These are phyloP conservation scores for Solioccasus polychromus DNA, from an alignment of 768 basidiomycete species.

Conservation along the genomic window DNA sequence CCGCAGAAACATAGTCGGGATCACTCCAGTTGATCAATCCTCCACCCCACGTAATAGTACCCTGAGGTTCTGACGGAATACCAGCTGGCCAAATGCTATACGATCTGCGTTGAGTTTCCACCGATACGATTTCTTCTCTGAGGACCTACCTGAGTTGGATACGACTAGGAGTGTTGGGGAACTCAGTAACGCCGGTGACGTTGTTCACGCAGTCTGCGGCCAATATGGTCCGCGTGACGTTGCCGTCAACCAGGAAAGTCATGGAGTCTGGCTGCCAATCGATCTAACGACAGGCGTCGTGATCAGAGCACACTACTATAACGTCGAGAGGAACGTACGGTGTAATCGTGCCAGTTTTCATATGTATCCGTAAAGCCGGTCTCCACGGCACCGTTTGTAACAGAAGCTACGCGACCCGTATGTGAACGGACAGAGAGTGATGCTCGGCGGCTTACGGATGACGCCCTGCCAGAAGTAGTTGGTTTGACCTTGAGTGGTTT, in stretches of 20 bases:
- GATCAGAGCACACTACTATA: neutral
- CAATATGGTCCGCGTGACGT: constrained; percentile 64
- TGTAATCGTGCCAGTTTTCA: constrained; percentile 71
- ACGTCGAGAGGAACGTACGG: constrained; percentile 41
- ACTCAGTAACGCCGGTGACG: constrained; percentile 53
- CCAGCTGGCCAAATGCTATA: constrained; percentile 79
- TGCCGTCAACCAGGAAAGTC: constrained; percentile 68
- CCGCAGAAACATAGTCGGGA: constrained; percentile 70
- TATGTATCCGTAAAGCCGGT: constrained; percentile 60
- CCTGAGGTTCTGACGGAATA: constrained; percentile 53
- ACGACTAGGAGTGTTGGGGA: constrained; percentile 76
- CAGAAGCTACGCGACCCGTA: constrained; percentile 32
- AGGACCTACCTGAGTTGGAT: constrained; percentile 68
- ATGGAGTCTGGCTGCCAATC: constrained; percentile 75
- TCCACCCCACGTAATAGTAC: constrained; percentile 78
- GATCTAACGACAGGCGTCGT: constrained; percentile 43
- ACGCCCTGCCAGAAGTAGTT: constrained; percentile 80
- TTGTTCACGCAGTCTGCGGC: constrained; percentile 54
- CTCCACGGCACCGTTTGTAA: constrained; percentile 48
- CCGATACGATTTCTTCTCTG: neutral
- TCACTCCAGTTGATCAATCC: constrained; percentile 82
- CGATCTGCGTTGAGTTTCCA: constrained; percentile 3
- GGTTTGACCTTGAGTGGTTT: constrained; percentile 65
- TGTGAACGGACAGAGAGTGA: neutral
- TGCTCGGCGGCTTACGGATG: constrained; percentile 47